Base-by-base conservation (phyloP, 768 basidiomycete species). In the Paxillus rubicundulus region DNA sequence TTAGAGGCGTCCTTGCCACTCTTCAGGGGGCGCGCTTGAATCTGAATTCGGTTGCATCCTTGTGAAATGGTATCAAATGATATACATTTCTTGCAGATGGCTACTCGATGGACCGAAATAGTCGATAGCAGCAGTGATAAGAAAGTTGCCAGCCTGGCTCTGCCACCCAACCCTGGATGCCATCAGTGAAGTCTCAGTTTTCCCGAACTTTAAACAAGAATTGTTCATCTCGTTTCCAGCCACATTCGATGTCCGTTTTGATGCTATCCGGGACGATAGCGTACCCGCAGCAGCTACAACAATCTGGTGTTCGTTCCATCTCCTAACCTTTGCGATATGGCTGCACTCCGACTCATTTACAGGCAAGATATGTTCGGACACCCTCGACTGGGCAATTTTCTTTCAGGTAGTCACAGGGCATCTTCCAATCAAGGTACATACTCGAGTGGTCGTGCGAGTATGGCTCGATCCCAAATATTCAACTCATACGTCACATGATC, bases 201-300 rank as follows among this genome's bases (percentile, higher is more conserved):
- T 17, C 36, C 16, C 16, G 6, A 8, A 30, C 1, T 8, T 33
- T 16, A 17, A 24, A 24, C 17, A 46, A 20, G 9, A 12, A 32
- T n/a, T 4, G 3, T 27, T 37, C 13, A 50, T 14, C 18, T 28
- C 17, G 17, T 30, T 50, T 24, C 18, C 28, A 69, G 79, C 75
- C 46, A 78, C 77, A 37, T 82, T 82, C 54, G 80, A 80, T 49
- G 74, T 80, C 56, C 70, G 70, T 24, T 80, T 81, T 36, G 71
- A 70, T 3, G 57, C 75, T 54, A 71, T 76, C 14, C 61, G 74
- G 5, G 30, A 52, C 33, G 24, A 56, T 3, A 28, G 56, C 10
- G 57, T 42, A 36, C 50, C n/a, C n/a, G n/a, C n/a, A n/a, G 34
- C 20, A n/a, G 21, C 9, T 58, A 56, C 30, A 49, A 16, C 13